These are phyloP conservation scores for Helminthosporium solani DNA, from an alignment of 2,329 filamentous ascomycete genomes.

Conservation along the genomic window DNA sequence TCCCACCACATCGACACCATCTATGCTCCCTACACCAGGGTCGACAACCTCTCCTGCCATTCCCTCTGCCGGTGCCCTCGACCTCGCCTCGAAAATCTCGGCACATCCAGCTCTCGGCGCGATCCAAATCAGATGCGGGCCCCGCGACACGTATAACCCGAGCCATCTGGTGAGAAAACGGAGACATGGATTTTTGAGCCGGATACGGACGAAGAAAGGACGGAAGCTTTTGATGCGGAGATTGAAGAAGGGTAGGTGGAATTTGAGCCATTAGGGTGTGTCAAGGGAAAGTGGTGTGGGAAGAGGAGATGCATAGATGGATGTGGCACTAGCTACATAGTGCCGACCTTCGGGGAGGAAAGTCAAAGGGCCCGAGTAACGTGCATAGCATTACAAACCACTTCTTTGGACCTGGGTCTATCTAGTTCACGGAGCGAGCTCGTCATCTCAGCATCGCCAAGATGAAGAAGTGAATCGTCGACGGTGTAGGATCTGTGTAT, in stretches of 20 bases:
- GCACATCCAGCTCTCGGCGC: slow-evolving; percentile 39
- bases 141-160: slow-evolving; percentile 59
- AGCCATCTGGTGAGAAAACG: slow-evolving; percentile 62
- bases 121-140: slow-evolving; percentile 48
- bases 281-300: neutral
- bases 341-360: no score
- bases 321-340: neutral
- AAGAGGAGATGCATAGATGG: neutral
- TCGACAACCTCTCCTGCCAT: slow-evolving; percentile 14
- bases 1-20: slow-evolving; percentile 15
- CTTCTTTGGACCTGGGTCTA: no score
- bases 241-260: slow-evolving; percentile 53
- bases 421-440: no score
- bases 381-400: no score
- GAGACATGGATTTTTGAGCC: slow-evolving; percentile 59
- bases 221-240: slow-evolving; percentile 56
- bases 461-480: slow-evolving; percentile 46
- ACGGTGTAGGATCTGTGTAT: slow-evolving; percentile 49
- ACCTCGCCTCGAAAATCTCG: slow-evolving; percentile 39
- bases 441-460: no score
- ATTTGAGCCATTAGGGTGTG: slow-evolving; percentile 32
- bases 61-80: slow-evolving; percentile 26
- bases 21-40: slow-evolving; percentile 20
- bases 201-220: slow-evolving; percentile 56
- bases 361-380: no score